Percentiles rank a stretch among this genome's conserved stretches.
Conservation (phyloP, 352 stramenopile species). For the Phytopythium cucurbitacearum region DNA sequence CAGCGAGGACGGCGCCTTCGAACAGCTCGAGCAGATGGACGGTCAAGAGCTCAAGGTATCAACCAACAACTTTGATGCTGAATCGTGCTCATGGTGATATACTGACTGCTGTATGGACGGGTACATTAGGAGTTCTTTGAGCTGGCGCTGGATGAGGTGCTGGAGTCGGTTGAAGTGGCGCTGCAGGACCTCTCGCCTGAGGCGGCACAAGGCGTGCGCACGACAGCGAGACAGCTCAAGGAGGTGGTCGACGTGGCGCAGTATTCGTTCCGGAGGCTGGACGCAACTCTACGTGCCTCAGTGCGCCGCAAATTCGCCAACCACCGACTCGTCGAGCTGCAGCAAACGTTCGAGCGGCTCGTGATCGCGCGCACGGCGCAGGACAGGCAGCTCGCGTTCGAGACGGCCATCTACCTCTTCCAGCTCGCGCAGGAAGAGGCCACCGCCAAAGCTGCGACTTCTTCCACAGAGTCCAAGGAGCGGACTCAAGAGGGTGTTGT, state of each 20-base stretch:
- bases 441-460: slow-evolving; percentile 3
- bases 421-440: slow-evolving; percentile 55
- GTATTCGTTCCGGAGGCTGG: slow-evolving; percentile 49
- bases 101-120: neutral
- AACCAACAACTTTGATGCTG: too few species aligned
- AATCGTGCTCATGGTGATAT: neutral
- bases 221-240: slow-evolving; percentile 42
- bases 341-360: slow-evolving; percentile 61
- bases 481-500: too few species aligned
- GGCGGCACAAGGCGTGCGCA: slow-evolving; percentile 39
- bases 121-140: slow-evolving; percentile 58
- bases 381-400: slow-evolving; percentile 50
- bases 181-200: slow-evolving; percentile 60
- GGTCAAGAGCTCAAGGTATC: slow-evolving; percentile 63
- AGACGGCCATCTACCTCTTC: slow-evolving; percentile 56
- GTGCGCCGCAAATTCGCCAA: slow-evolving; percentile 52
- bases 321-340: slow-evolving; percentile 57
- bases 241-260: slow-evolving; percentile 35
- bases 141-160: slow-evolving; percentile 54
- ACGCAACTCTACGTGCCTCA: slow-evolving; percentile 27
- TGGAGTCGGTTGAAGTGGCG: slow-evolving; percentile 39
- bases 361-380: slow-evolving; percentile 46
- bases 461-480: neutral
- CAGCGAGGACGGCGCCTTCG: slow-evolving; percentile 50
- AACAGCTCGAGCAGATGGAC: slow-evolving; percentile 64